These are phyloP conservation scores for Trebouxia sp. DNA, from an alignment of 139 green algal genomes.

Conservation along the genomic window DNA sequence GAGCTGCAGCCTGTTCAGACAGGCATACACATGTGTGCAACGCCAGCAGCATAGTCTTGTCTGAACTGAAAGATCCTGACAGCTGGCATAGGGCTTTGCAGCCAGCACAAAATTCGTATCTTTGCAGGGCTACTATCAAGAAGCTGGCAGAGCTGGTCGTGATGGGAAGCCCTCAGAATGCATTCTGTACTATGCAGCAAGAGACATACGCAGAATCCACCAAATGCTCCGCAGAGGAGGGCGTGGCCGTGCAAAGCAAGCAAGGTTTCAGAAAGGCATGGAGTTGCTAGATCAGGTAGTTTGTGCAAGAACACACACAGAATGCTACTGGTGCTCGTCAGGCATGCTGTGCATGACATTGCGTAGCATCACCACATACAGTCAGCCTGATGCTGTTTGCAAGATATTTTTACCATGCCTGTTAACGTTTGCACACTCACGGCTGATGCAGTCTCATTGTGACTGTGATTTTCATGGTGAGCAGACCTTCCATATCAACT, in stretches of 20 bases:
- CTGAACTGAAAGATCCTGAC: not conserved
- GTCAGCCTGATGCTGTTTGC: not conserved
- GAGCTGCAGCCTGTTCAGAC: not conserved
- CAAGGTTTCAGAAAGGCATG: slow-evolving; percentile 45
- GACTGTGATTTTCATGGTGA: no score
- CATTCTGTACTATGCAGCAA: slow-evolving; percentile 51
- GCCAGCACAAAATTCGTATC: no score
- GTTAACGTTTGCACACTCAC: no score
- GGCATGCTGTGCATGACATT: not conserved
- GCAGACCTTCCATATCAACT: not conserved
- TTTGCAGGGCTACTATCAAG: slow-evolving; percentile 62
- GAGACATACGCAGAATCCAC: slow-evolving; percentile 47
- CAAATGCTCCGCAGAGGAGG: slow-evolving; percentile 47
- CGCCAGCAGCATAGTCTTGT: no score
- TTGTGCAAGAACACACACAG: not conserved
- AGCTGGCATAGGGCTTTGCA: not conserved
- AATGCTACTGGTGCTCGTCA: not conserved
- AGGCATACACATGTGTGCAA: no score
- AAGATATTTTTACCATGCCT: no score
- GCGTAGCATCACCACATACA: not conserved
- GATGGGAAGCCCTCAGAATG: slow-evolving; percentile 66
- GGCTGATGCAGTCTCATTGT: no score
- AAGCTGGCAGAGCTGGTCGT: slow-evolving; percentile 72
- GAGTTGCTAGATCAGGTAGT: slow-evolving; percentile 51
- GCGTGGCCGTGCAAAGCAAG: slow-evolving; percentile 7